Evolutionary conservation across 2,329 filamentous ascomycete species (phyloP).

Genomic region (Phialophora verrucosa): DNA sequence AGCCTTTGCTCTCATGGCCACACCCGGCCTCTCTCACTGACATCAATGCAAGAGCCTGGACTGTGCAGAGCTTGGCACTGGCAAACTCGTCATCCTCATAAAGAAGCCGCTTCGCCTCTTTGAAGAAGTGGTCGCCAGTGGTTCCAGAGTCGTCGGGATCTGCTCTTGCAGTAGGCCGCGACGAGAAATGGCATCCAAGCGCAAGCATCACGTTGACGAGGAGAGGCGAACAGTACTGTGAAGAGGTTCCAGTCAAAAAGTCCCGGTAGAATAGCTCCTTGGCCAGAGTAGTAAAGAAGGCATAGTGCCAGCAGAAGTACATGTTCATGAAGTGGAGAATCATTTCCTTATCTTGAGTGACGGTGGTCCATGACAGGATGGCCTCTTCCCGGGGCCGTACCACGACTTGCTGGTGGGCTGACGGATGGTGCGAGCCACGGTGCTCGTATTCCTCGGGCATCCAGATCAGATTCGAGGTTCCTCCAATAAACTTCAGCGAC

Average conservation of each 20-base stretch:
- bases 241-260: conserved; percentile 72
- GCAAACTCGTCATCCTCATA: conserved; percentile 93
- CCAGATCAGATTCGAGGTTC: conserved; percentile 91
- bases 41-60: conserved; percentile 93
- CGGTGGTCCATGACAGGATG: conserved; percentile 83
- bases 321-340: conserved; percentile 89
- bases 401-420: conserved; percentile 38
- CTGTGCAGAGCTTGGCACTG: conserved; percentile 82
- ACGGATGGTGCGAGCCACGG: conserved; percentile 22
- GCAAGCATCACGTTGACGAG: conserved; percentile 94
- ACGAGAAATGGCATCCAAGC: conserved; percentile 91
- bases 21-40: conserved; percentile 95
- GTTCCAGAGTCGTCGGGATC: conserved; percentile 77
- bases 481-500: conserved; percentile 87
- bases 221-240: conserved; percentile 82
- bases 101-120: conserved; percentile 86
- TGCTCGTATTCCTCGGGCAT: conserved; percentile 61
- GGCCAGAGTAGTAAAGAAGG: conserved; percentile 90
- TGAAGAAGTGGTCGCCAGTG: conserved; percentile 94
- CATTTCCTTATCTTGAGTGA: conserved; percentile 78
- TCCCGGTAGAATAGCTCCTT: conserved; percentile 86
- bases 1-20: conserved; percentile 90
- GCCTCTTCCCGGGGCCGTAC: conserved; percentile 67
- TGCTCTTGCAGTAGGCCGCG: conserved; percentile 72
- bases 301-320: conserved; percentile 99